These are phyloP conservation scores for Epichloe glyceriae DNA, from an alignment of 2,329 filamentous ascomycete genomes.

Conservation along the genomic window DNA sequence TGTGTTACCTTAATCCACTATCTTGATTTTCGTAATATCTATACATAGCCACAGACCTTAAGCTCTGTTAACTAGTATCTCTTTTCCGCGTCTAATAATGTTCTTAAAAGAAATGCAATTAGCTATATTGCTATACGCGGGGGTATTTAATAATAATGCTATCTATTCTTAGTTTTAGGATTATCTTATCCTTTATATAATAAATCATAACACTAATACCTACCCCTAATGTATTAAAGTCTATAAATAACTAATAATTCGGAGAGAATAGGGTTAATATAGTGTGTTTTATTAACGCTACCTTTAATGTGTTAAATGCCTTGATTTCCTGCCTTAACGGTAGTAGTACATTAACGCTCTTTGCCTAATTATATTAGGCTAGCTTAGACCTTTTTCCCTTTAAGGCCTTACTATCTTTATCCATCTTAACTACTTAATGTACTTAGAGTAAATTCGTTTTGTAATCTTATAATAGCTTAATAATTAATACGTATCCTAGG, in stretches of 20 bases:
- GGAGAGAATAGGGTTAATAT: background rate
- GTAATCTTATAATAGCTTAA: background rate
- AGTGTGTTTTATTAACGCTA: background rate
- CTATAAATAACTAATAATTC: background rate
- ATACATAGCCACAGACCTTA: background rate
- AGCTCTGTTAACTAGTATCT: background rate
- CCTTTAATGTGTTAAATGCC: background rate
- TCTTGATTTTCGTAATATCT: background rate
- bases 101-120: background rate
- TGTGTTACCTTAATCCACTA: background rate
- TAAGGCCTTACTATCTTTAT: background rate
- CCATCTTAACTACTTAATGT: too few relatives aligned
- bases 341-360: background rate
- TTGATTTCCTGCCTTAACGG: background rate
- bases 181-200: background rate
- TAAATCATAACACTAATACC: background rate
- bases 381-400: background rate
- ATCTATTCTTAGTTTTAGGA: too few relatives aligned
- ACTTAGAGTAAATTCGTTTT: background rate
- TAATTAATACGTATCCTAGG: background rate
- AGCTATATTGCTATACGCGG: background rate
- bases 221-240: background rate
- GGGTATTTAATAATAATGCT: too few relatives aligned
- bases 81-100: background rate
- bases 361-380: background rate